phyloP scores from a whole-genome alignment of 768 basidiomycete genomes.

The Pleurotus ostreatus region DNA sequence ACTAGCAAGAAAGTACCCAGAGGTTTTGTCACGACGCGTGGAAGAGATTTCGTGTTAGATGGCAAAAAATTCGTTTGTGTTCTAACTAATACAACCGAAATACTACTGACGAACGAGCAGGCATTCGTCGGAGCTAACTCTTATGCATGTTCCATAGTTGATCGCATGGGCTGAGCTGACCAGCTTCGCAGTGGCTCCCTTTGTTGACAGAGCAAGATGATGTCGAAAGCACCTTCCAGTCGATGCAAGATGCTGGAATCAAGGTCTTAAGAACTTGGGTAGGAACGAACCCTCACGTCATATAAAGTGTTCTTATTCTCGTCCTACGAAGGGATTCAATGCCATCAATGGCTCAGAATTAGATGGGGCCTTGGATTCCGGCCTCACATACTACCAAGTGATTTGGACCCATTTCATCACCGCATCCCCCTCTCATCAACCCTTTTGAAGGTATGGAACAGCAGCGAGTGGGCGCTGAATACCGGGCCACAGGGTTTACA shows the following conservation, averaged over 20 bases:
- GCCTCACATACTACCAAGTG: slow-evolving; percentile 48
- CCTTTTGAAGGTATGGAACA: slow-evolving; percentile 41
- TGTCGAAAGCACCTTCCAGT: slow-evolving; percentile 43
- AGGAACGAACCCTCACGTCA: slow-evolving; percentile 3
- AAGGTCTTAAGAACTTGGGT: slow-evolving; percentile 57
- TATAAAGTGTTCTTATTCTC: no score
- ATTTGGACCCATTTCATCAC: not conserved
- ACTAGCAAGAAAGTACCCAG: slow-evolving; percentile 20
- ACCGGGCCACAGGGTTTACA: slow-evolving; percentile 51
- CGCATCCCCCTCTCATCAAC: not conserved
- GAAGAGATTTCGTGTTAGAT: slow-evolving; percentile 38
- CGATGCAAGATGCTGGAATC: slow-evolving; percentile 44
- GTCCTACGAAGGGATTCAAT: slow-evolving; percentile 33
- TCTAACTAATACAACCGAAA: not conserved
- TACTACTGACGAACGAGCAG: slow-evolving; percentile 15
- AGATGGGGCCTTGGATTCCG: slow-evolving; percentile 33
- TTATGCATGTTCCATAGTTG: slow-evolving; percentile 30
- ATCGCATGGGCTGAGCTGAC: not conserved
- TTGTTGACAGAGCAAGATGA: slow-evolving; percentile 43
- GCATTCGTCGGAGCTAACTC: slow-evolving; percentile 53
- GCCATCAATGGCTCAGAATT: slow-evolving; percentile 42
- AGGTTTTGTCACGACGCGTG: slow-evolving; percentile 42
- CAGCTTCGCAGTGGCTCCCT: slow-evolving; percentile 43
- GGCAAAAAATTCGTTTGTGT: slow-evolving; percentile 45
- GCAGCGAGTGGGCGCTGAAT: slow-evolving; percentile 43